Percentiles rank a stretch among this genome's conserved stretches.
Conservation (phyloP, 2,329 filamentous ascomycete species). For the Fusarium mundagurra region DNA sequence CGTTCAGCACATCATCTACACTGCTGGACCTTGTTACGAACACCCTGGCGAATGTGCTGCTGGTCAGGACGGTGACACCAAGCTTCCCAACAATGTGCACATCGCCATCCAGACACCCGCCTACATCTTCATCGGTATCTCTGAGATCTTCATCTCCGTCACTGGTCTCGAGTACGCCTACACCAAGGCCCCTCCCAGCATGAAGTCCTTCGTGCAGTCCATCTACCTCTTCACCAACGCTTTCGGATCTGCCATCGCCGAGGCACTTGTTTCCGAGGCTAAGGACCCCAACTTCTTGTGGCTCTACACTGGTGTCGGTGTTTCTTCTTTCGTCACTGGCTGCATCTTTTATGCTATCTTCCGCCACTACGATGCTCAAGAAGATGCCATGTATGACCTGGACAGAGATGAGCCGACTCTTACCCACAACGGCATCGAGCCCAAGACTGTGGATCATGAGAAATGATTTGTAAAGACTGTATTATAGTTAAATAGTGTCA, state of each 20-base stretch:
- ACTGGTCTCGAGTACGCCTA: slow-evolving; percentile 78
- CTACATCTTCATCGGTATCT: slow-evolving; percentile 65
- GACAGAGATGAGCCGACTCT: slow-evolving; percentile 48
- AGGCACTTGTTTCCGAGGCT: slow-evolving; percentile 67
- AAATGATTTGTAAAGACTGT: not conserved
- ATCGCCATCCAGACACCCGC: slow-evolving; percentile 65
- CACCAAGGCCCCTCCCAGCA: slow-evolving; percentile 75
- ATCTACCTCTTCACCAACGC: slow-evolving; percentile 70
- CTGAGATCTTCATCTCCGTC: slow-evolving; percentile 72
- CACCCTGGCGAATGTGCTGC: slow-evolving; percentile 52
- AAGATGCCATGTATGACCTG: slow-evolving; percentile 53
- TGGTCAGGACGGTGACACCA: slow-evolving; percentile 44
- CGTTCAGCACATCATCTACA: slow-evolving; percentile 70
- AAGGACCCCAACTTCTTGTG: slow-evolving; percentile 73
- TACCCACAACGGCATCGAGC: slow-evolving; percentile 13
- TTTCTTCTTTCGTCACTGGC: slow-evolving; percentile 58
- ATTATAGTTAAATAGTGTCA: not conserved
- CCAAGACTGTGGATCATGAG: slow-evolving; percentile 31
- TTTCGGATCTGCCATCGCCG: slow-evolving; percentile 67
- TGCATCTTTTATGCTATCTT: slow-evolving; percentile 61
- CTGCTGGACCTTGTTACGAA: slow-evolving; percentile 60
- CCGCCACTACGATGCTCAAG: slow-evolving; percentile 51
- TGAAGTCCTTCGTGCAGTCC: slow-evolving; percentile 70
- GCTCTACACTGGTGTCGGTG: slow-evolving; percentile 70
- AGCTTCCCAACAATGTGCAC: slow-evolving; percentile 57